Base-by-base conservation (phyloP, 1,284 basidiomycete genomes). In the Grifola frondosa region DNA sequence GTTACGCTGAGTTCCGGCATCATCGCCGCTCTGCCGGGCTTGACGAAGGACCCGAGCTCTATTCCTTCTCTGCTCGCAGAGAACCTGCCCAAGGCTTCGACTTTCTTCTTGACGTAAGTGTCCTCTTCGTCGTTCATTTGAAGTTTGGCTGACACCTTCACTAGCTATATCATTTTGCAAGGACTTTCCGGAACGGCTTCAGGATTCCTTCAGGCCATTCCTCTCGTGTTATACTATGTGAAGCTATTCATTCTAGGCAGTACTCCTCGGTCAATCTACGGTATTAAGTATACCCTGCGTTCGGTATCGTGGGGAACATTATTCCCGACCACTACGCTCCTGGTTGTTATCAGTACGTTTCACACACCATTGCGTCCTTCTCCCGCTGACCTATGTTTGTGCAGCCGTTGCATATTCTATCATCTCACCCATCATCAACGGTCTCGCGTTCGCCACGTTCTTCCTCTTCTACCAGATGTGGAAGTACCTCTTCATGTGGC, bases 391-490 rank as follows among this genome's bases (percentile, higher is more conserved):
- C 21, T 30, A 8, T 7, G 30, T 29, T 30, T 42, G n/a, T n/a
- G 13, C 47, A 84, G 82, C 79, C 4, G 62, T 84, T 29, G 83
- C 81, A 3, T 99, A 99, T 70, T 87, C 85, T 38, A 79, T 97
- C 62, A 96, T 99, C 55, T 86, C 92, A 2, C 96, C 96, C 0
- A 78, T 99, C 59, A 90, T 97, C 69, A 96, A 92, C 59, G 95
- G 95, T 12, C 84, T 99, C 37, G 85, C 91, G 2, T 80, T 81
- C 44, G 74, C 78, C 33, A 84, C 89, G 3, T 97, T 97, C 74
- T 80, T 88, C 64, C 66, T 88, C 30, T 90, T 92, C 65, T 97
- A 88, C 67, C 69, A 82, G 48, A 68, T 92, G 25, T 95, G 88
- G 76, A 97, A 97, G 68, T 96, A 93, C 60, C 76, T 90, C 20